Evolutionary conservation across 2,329 filamentous ascomycete genomes (phyloP).

Genomic region (Paraphoma chrysanthemicola): DNA sequence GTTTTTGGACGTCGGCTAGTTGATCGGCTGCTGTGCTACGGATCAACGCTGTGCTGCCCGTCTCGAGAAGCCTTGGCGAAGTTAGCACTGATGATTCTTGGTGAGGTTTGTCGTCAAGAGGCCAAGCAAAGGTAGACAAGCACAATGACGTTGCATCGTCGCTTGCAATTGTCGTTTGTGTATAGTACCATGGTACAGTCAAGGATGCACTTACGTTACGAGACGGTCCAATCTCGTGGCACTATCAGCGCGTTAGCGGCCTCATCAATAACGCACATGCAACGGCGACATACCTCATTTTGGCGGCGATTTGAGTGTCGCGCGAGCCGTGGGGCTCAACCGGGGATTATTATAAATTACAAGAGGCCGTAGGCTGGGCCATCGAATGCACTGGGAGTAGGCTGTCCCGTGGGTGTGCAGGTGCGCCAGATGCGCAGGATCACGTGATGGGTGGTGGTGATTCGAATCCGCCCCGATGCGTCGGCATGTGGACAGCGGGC

Average conservation of each 20-base stretch:
- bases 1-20: constrained; percentile 96
- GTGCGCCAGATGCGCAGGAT: constrained; percentile 5
- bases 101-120: not conserved
- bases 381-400: constrained; percentile 19
- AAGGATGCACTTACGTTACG: constrained; percentile 44
- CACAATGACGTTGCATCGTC: not conserved
- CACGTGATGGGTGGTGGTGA: constrained; percentile 32
- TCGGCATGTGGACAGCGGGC: constrained; percentile 33
- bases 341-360: constrained; percentile 34
- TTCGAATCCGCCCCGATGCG: constrained; percentile 29
- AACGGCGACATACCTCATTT: constrained; percentile 39
- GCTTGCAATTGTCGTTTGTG: not conserved
- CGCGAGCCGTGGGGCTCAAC: constrained; percentile 13
- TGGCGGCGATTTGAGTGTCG: constrained; percentile 17
- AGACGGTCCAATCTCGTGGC: constrained; percentile 48
- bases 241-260: constrained; percentile 45
- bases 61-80: constrained; percentile 81
- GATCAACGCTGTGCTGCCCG: constrained; percentile 93
- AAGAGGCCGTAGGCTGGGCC: constrained; percentile 25
- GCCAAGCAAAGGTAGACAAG: not conserved
- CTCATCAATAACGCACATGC: constrained; percentile 29
- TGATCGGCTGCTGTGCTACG: constrained; percentile 97
- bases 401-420: constrained; percentile 7
- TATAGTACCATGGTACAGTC: constrained; percentile 7
- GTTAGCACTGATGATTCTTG: constrained; percentile 21